These are phyloP conservation scores for Trichoderma sp. DNA, from an alignment of 2,329 filamentous ascomycete genomes.

Conservation along the genomic window DNA sequence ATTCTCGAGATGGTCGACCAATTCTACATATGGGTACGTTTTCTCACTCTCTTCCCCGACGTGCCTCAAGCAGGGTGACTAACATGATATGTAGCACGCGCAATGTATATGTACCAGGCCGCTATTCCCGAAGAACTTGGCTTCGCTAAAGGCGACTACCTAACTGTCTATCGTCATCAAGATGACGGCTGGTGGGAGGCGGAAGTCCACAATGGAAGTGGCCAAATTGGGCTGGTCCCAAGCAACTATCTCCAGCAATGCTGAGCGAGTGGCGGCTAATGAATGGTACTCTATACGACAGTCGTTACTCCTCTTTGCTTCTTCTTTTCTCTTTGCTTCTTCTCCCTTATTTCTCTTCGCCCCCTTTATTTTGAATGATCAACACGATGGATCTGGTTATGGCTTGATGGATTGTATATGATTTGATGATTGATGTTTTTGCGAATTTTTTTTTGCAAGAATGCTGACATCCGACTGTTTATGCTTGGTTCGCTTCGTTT, in stretches of 20 bases:
- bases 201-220: conserved; percentile 71
- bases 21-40: conserved; percentile 92
- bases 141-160: conserved; percentile 86
- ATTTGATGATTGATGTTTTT: conserved; percentile 12
- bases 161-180: conserved; percentile 85
- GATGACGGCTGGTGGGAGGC: conserved; percentile 99
- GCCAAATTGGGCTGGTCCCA: conserved; percentile 59
- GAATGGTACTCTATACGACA: neutral
- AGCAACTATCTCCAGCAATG: conserved; percentile 64
- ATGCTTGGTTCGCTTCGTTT: conserved; percentile 8
- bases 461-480: neutral
- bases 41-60: conserved; percentile 17
- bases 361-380: neutral
- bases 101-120: conserved; percentile 89
- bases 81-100: conserved; percentile 61
- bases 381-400: conserved; percentile 7
- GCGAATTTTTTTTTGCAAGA: neutral
- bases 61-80: conserved; percentile 16
- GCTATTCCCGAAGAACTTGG: conserved; percentile 93
- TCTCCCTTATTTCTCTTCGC: neutral
- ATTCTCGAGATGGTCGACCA: conserved; percentile 78
- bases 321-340: neutral
- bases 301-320: neutral
- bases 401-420: conserved; percentile 10
- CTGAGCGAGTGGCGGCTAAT: conserved; percentile 24